phyloP scores from a whole-genome alignment of 2,329 filamentous ascomycete species.

The Diaporthe vaccinii region DNA sequence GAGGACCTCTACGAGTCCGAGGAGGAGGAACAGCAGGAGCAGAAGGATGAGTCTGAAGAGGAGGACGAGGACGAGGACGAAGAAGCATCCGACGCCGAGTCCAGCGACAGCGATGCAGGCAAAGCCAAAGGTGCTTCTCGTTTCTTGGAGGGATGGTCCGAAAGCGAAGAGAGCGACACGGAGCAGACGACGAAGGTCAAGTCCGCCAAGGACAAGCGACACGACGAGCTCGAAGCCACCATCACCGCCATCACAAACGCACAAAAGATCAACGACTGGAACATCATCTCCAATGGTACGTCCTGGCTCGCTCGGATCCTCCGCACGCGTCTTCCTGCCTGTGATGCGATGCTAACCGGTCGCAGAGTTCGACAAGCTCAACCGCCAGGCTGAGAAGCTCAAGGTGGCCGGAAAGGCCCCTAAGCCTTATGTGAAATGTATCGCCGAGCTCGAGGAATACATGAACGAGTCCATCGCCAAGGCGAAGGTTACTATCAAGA shows the following conservation, averaged over 20 bases:
- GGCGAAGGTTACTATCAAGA: conserved; percentile 96
- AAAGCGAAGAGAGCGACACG: conserved; percentile 89
- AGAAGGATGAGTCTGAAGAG: conserved; percentile 65
- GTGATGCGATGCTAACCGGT: conserved; percentile 41
- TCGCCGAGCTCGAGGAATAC: conserved; percentile 93
- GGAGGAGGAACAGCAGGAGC: conserved; percentile 74
- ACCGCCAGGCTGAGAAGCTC: conserved; percentile 86
- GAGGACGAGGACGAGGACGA: conserved; percentile 67
- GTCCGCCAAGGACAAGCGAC: conserved; percentile 97
- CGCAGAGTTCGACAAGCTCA: conserved; percentile 93
- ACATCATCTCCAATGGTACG: conserved; percentile 88
- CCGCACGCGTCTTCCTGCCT: background rate
- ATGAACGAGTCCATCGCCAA: conserved; percentile 95
- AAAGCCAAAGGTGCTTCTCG: conserved; percentile 79
- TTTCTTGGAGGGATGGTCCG: conserved; percentile 82
- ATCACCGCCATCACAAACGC: conserved; percentile 96
- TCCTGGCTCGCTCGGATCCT: conserved; percentile 23
- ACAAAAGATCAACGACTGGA: conserved; percentile 98
- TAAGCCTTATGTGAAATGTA: conserved; percentile 91
- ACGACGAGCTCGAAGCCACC: conserved; percentile 91
- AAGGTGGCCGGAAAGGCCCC: conserved; percentile 83
- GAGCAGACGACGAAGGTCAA: conserved; percentile 90
- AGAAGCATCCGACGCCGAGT: conserved; percentile 62
- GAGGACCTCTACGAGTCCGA: conserved; percentile 88
- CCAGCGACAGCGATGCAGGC: conserved; percentile 72